Conservation (phyloP, 495 filamentous ascomycete species). For the Arthonia radiata region DNA sequence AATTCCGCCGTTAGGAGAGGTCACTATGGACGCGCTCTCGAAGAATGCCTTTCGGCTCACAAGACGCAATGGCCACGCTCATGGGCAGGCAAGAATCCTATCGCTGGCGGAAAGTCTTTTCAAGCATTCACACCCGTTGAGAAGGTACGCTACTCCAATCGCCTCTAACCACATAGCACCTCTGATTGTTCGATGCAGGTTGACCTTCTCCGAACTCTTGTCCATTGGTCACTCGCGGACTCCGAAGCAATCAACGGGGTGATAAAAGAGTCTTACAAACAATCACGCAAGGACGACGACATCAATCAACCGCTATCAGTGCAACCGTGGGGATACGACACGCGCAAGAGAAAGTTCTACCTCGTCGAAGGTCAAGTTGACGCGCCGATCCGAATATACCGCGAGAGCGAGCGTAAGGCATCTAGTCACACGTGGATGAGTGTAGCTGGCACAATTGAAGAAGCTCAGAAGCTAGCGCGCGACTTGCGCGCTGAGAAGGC, state of each 20-base stretch:
- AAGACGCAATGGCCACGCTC: constrained; percentile 67
- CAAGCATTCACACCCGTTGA: constrained; percentile 51
- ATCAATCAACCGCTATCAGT: constrained; percentile 81
- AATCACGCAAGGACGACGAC: constrained; percentile 69
- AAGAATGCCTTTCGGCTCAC: constrained; percentile 75
- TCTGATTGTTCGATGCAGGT: constrained; percentile 26
- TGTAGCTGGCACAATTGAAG: constrained; percentile 72
- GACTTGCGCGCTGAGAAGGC: constrained; percentile 61
- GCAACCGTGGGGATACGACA: constrained; percentile 83
- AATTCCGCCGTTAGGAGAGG: constrained; percentile 28
- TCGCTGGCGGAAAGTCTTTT: constrained; percentile 56
- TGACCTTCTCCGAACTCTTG: constrained; percentile 52
- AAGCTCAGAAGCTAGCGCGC: constrained; percentile 47
- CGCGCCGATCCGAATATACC: constrained; percentile 79
- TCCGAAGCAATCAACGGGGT: constrained; percentile 62
- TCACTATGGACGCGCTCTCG: constrained; percentile 76
- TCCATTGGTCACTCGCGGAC: constrained; percentile 73
- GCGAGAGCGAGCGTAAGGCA: constrained; percentile 66
- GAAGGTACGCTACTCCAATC: constrained; percentile 36
- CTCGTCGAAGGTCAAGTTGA: constrained; percentile 86
- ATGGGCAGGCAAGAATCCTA: constrained; percentile 70
- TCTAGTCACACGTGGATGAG: constrained; percentile 74
- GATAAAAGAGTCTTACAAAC: constrained; percentile 77
- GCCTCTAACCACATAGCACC: neutral
- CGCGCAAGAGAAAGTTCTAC: constrained; percentile 76